Base-by-base conservation (phyloP, 2,329 filamentous ascomycete species). In the Epichloe sp. region DNA sequence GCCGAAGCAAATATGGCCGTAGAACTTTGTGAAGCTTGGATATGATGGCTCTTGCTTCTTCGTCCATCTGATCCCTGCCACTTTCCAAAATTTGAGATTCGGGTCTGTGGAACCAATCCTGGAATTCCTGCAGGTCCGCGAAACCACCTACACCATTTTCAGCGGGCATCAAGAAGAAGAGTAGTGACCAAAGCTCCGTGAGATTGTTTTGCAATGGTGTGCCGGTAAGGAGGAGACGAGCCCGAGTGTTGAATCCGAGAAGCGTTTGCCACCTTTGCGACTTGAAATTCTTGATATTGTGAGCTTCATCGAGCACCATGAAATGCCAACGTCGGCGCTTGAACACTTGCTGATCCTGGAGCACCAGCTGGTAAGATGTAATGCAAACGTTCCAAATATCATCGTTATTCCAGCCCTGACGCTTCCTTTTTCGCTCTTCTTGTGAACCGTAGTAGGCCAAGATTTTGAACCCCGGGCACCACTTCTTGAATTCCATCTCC, bases 401-500 rank as follows among this genome's bases (percentile, higher is more conserved):
- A 56, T 95, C 86, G 52, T 93, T 88, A 59, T 85, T 88, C 93
- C 93, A 98, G 2, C 93, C 91, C 61, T 85, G 82, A 31, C 94
- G 85, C 67, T 97, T 97, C 57, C 84, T 77, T 64, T 88, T 90
- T 44, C 93, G 84, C 68, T 98, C 93, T 58, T 96, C 89, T 60
- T 90, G 86, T 42, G 85, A 88, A 43, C 94, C 93, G 64, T 97
- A 98, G 70, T 98, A 98, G 0, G 90, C 93, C 53, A 98, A 75
- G 51, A 98, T 95, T 65, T 96, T 97, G 75, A 98, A 98, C 0
- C 93, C 91, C 3, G 94, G 93, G 52, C 90, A 88, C 81, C 91
- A 98, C 65, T 98, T 98, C 64, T 97, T 97, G 76, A 98, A 98
- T 68, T 98, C 93, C 86, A 97, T 97, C 66, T 98, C 94, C 93